Conservation (phyloP, 305 asterid species). For the Ajuga reptans region DNA sequence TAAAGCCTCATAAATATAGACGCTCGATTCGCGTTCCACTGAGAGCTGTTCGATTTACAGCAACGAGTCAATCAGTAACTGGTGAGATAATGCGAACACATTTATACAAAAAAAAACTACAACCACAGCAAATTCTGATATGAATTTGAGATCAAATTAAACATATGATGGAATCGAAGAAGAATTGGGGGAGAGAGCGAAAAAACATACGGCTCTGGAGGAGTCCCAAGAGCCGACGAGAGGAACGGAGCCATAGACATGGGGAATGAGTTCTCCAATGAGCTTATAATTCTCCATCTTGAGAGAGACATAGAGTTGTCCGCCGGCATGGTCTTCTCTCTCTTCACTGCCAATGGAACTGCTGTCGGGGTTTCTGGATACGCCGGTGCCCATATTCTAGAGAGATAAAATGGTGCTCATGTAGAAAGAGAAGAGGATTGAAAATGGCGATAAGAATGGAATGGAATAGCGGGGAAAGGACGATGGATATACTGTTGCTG, state of each 20-base stretch:
- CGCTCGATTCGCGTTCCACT: no score
- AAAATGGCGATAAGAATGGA: slow-evolving; percentile 31
- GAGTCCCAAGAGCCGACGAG: slow-evolving; percentile 93
- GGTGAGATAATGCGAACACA: no score
- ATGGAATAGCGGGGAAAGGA: slow-evolving; percentile 20
- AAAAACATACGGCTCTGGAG: slow-evolving; percentile 59
- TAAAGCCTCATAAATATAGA: no score
- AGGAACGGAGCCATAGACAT: slow-evolving; percentile 83
- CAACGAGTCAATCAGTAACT: no score
- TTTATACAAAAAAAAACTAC: not conserved
- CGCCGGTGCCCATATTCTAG: slow-evolving; percentile 53
- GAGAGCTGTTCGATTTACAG: no score
- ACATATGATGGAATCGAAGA: not conserved
- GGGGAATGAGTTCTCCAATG: slow-evolving; percentile 71
- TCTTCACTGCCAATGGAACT: slow-evolving; percentile 51
- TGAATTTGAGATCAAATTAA: not conserved
- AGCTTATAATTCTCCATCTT: slow-evolving; percentile 67
- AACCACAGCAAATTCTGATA: not conserved
- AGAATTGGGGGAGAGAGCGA: not conserved
- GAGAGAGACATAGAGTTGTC: slow-evolving; percentile 77
- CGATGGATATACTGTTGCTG: slow-evolving; percentile 5
- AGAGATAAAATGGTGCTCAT: slow-evolving; percentile 2
- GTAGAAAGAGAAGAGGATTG: not conserved
- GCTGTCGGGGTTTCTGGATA: slow-evolving; percentile 56
- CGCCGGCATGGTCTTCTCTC: slow-evolving; percentile 63